These are phyloP conservation scores for Fragaria ananassa DNA, from an alignment of 306 rosid genomes.

Conservation along the genomic window DNA sequence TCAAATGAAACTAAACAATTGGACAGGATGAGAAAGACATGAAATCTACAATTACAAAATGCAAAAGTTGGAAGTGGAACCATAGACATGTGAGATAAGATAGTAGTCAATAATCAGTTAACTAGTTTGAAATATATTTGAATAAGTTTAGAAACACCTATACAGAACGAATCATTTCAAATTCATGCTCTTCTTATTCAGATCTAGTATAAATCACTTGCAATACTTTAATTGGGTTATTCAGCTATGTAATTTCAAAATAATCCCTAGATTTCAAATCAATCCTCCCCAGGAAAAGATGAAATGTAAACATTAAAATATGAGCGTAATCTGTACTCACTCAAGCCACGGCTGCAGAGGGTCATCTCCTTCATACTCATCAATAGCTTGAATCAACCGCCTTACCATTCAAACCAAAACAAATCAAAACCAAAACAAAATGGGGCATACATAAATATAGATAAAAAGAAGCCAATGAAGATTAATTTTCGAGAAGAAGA, in stretches of 20 bases:
- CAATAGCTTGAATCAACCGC: conserved; percentile 64
- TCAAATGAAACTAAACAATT: not conserved
- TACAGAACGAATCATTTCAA: no score
- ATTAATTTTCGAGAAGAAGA: not conserved
- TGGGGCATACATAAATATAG: no score
- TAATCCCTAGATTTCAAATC: not conserved
- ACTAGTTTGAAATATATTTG: not conserved
- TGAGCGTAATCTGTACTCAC: conserved; percentile 39
- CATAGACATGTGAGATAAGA: not conserved
- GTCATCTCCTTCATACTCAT: conserved; percentile 73
- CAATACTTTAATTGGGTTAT: not conserved
- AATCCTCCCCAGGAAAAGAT: not conserved
- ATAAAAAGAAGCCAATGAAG: not conserved
- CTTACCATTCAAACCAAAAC: conserved; percentile 19
- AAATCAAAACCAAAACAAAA: not conserved
- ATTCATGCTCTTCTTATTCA: not conserved
- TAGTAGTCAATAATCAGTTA: conserved; percentile 24
- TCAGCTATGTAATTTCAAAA: not conserved
- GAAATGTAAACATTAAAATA: not conserved
- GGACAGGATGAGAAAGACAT: not conserved
- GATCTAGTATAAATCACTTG: not conserved
- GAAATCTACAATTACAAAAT: not conserved
- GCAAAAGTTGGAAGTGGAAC: not conserved
- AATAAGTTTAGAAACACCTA: not conserved
- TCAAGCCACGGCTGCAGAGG: conserved; percentile 89